These are phyloP conservation scores for Saccharomyces kudriavzevii DNA, from an alignment of 805 yeast genomes.

Conservation along the genomic window DNA sequence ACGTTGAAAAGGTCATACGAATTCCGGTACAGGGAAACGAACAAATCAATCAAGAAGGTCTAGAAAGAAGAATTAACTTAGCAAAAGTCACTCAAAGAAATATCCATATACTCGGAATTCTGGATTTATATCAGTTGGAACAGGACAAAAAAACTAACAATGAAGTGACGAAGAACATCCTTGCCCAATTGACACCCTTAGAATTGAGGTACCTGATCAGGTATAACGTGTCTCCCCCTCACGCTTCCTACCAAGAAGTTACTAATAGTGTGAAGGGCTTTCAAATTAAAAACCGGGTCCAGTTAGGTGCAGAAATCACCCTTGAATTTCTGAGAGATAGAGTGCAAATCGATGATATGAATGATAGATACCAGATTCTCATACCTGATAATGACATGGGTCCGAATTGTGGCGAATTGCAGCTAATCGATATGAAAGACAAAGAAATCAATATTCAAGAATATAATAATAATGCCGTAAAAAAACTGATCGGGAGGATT, in stretches of 20 bases:
- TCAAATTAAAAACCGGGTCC: not conserved
- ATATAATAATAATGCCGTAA: not conserved
- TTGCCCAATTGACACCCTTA: not conserved
- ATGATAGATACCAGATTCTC: not conserved
- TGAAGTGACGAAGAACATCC: not conserved
- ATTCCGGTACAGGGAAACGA: not conserved
- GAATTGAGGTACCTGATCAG: not conserved
- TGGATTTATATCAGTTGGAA: not conserved
- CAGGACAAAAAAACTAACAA: not conserved
- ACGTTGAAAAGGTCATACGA: not conserved
- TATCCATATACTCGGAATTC: not conserved
- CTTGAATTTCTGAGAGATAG: not conserved
- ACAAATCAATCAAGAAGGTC: not conserved
- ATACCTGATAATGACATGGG: not conserved
- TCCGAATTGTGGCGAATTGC: not conserved
- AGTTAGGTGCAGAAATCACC: not conserved
- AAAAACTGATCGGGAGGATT: conserved; percentile 10
- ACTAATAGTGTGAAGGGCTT: not conserved
- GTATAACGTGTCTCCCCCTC: not conserved
- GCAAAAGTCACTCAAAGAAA: not conserved
- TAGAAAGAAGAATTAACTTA: not conserved
- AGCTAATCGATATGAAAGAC: not conserved
- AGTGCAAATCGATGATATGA: not conserved
- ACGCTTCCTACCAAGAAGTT: not conserved
- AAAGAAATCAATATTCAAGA: conserved; percentile 2